Evolutionary conservation across 1,139 yeast species (phyloP), one percentile per base, ranked within the genome.

Genomic region (Debaryomyces singareniensis): DNA sequence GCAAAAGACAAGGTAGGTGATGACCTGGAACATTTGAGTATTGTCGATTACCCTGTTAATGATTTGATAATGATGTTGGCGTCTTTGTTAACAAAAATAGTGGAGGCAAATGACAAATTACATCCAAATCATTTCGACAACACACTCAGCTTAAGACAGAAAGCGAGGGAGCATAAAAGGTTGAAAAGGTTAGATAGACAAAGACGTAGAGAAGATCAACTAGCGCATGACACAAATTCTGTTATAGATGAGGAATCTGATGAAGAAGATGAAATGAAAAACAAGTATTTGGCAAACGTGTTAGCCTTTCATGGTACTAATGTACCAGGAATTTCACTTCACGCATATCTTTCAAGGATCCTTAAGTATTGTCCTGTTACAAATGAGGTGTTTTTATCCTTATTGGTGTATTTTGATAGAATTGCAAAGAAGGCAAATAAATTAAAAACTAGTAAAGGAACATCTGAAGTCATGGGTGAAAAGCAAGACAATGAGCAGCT

Each of bases 341-440:
- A 86, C 49, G 93, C 95, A 12, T 91, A 91, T 53, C 68, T 91
- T 36, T 74, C 87, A 24, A 75, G 98, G 47, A 93, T 91, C 18
- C 72, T 91, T 50, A 91, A 89, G 55, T 93, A 91, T 57, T 91
- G 99, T 55, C 98, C 99, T 0, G 93, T 93, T 13, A 89, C 98
- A 2, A 91, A 91, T 56, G 98, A 93, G 51, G 97, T 93, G 18
- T 91, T 89, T 53, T 64, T 91, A 30, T 80, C 95, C 21, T 60
- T 93, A 32, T 64, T 91, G 43, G 97, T 93, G 15, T 93, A 91
- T 55, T 87, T 91, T 58, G 99, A 91, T 57, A 65, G 98, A 39
- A 86, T 91, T 32, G 95, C 96, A 12, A 85, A 84, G 51, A 72
- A 85, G 40, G 95, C 96, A 33, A 84, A 83, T 49, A 75, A 63